These are phyloP conservation scores for Fusarium austroafricanum DNA, from an alignment of 2,329 filamentous ascomycete species.

Conservation along the genomic window DNA sequence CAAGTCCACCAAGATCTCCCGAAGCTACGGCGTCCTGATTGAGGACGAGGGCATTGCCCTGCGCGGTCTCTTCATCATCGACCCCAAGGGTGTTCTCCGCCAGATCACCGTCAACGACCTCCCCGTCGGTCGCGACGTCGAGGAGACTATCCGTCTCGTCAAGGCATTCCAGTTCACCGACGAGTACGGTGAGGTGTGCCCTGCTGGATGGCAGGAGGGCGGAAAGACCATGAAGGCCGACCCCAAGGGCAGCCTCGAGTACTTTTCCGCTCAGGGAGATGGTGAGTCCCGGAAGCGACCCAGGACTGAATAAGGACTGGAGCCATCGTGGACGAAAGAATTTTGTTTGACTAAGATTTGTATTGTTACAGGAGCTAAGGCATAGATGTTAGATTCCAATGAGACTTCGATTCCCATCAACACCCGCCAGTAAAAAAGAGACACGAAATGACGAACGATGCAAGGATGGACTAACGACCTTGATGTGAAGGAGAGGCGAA, in stretches of 20 bases:
- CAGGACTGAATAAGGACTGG: slow-evolving; percentile 28
- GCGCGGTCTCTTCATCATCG: slow-evolving; percentile 73
- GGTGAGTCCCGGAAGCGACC: slow-evolving; percentile 41
- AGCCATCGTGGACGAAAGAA: neutral
- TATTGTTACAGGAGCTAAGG: slow-evolving; percentile 36
- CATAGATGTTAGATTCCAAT: slow-evolving; percentile 37
- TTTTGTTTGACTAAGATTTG: slow-evolving; percentile 33
- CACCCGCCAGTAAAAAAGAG: slow-evolving; percentile 21
- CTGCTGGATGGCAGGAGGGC: slow-evolving; percentile 62
- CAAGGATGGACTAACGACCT: slow-evolving; percentile 20
- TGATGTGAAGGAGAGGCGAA: slow-evolving; percentile 6
- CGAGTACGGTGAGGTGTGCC: slow-evolving; percentile 81
- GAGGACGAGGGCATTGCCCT: slow-evolving; percentile 73
- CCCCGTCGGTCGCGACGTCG: slow-evolving; percentile 72
- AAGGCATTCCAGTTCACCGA: slow-evolving; percentile 86
- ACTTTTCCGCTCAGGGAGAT: slow-evolving; percentile 52
- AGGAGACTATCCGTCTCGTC: slow-evolving; percentile 73
- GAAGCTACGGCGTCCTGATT: slow-evolving; percentile 72
- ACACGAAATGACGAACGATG: slow-evolving; percentile 17
- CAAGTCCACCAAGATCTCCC: slow-evolving; percentile 69
- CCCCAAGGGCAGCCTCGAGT: slow-evolving; percentile 63
- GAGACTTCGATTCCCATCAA: slow-evolving; percentile 34
- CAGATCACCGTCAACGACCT: slow-evolving; percentile 75
- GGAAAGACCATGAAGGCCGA: slow-evolving; percentile 63
- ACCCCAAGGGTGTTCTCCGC: slow-evolving; percentile 69